Evolutionary conservation across 2,329 filamentous ascomycete species (phyloP).

Genomic region (Fusarium denticulatum): DNA sequence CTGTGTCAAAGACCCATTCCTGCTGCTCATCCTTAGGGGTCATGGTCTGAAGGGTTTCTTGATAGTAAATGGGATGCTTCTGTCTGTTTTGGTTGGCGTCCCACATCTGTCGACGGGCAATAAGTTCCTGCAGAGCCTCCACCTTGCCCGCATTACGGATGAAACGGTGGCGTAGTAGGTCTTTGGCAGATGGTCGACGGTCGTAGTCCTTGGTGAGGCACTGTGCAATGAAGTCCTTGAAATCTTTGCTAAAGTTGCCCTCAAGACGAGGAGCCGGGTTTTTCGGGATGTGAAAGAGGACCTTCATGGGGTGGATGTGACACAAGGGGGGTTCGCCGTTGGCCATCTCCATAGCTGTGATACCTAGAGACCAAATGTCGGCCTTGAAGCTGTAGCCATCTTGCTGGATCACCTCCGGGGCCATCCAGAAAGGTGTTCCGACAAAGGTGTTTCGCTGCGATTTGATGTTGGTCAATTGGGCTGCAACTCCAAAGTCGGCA

Average conservation of each 20-base stretch:
- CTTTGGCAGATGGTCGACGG: slow-evolving; percentile 82
- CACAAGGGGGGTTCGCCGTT: slow-evolving; percentile 90
- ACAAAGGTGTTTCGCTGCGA: slow-evolving; percentile 98
- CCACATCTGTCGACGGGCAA: slow-evolving; percentile 83
- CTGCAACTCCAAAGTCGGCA: slow-evolving; percentile 96
- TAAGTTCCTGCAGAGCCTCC: slow-evolving; percentile 86
- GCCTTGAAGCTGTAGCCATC: slow-evolving; percentile 86
- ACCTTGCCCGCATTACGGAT: slow-evolving; percentile 87
- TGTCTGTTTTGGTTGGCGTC: slow-evolving; percentile 77
- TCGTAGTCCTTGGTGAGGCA: slow-evolving; percentile 95
- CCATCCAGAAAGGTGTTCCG: slow-evolving; percentile 98
- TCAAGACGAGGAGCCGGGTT: slow-evolving; percentile 85
- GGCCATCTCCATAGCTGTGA: slow-evolving; percentile 90
- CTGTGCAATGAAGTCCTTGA: slow-evolving; percentile 91
- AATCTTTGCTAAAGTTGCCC: slow-evolving; percentile 86
- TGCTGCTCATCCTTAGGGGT: slow-evolving; percentile 75
- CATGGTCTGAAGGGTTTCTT: slow-evolving; percentile 85
- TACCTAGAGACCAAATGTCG: slow-evolving; percentile 92
- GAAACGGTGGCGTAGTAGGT: slow-evolving; percentile 88
- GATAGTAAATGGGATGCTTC: slow-evolving; percentile 85
- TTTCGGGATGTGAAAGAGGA: slow-evolving; percentile 90
- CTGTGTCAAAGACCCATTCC: slow-evolving; percentile 95
- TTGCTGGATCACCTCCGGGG: slow-evolving; percentile 92
- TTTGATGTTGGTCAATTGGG: slow-evolving; percentile 96
- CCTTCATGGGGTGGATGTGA: slow-evolving; percentile 91